A percentile compares a stretch with the other conserved stretches of the same genome.
Evolutionary conservation across 192 early-diverging fungal genomes (phyloP).

Genomic region (Coemansia sp.): DNA sequence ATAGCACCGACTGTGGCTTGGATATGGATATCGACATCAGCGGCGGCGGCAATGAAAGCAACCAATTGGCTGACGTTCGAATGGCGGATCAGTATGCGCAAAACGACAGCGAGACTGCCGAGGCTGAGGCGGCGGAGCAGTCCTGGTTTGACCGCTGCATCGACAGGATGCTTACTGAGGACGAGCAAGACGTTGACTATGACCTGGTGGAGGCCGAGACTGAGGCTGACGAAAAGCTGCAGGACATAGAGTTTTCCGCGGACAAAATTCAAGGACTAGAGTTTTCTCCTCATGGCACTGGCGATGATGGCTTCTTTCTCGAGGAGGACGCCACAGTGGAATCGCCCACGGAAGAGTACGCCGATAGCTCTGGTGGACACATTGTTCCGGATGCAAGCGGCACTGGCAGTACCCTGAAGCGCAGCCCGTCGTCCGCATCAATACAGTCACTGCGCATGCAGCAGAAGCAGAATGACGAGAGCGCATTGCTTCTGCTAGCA

Average conservation of each 20-base stretch:
- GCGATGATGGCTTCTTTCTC: not conserved
- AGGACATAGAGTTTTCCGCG: not conserved
- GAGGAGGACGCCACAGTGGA: slow-evolving; percentile 8
- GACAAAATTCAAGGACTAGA: not conserved
- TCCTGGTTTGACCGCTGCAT: slow-evolving; percentile 54
- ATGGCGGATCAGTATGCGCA: slow-evolving; percentile 7
- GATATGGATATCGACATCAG: slow-evolving; percentile 28
- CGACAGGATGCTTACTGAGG: slow-evolving; percentile 37
- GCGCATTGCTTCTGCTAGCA: not conserved
- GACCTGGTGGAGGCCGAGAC: not conserved
- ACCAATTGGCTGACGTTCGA: not conserved
- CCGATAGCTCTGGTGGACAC: not conserved
- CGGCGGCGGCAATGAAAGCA: not conserved
- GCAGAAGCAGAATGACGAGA: not conserved
- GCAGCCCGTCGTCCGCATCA: slow-evolving; percentile 24
- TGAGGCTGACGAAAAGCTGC: not conserved
- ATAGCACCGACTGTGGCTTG: not conserved
- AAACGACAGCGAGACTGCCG: slow-evolving; percentile 11
- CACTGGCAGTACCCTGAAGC: slow-evolving; percentile 12
- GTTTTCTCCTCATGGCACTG: not conserved
- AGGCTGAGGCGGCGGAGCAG: slow-evolving; percentile 46
- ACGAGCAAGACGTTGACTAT: slow-evolving; percentile 19
- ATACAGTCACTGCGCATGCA: slow-evolving; percentile 14
- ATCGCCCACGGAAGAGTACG: not conserved
- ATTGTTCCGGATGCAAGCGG: not conserved